Conservation (phyloP, 176 grass and related monocot species). For the Bolboschoenus planiculmis region DNA sequence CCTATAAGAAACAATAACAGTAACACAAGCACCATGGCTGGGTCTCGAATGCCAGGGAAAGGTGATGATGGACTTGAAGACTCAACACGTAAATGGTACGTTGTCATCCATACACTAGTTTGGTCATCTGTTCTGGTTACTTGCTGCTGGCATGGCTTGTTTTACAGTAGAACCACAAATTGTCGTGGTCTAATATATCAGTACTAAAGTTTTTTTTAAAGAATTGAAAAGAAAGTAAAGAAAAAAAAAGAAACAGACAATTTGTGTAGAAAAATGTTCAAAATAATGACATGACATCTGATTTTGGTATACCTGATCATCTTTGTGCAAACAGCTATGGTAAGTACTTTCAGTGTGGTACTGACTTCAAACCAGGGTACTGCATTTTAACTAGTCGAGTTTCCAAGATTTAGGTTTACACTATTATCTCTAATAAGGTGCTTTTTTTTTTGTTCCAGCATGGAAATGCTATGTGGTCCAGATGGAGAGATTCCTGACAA, state of each 20-base stretch:
- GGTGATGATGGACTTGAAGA: constrained; percentile 82
- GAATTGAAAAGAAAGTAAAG: not conserved
- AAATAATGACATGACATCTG: not conserved
- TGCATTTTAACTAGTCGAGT: not conserved
- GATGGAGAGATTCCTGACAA: constrained; percentile 94
- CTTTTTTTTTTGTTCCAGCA: constrained; percentile 30
- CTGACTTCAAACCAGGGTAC: not conserved
- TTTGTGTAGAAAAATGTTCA: not conserved
- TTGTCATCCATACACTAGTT: not conserved
- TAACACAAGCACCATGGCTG: constrained; percentile 35
- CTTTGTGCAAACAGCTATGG: not conserved
- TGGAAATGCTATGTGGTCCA: constrained; percentile 87
- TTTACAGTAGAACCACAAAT: not conserved
- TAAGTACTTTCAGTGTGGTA: too few relatives aligned
- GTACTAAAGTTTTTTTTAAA: not conserved
- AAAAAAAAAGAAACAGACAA: not conserved
- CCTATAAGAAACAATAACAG: constrained; percentile 82
- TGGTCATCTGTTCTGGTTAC: not conserved
- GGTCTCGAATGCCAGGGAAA: constrained; percentile 57
- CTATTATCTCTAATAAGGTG: not conserved
- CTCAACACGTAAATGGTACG: constrained; percentile 89
- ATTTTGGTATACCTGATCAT: not conserved
- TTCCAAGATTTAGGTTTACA: not conserved
- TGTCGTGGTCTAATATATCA: too few relatives aligned
- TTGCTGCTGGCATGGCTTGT: not conserved